Evolutionary conservation across 208 protist species (phyloP), one percentile per base, ranked within the genome.

Genomic region (Trypanosoma theileri): DNA sequence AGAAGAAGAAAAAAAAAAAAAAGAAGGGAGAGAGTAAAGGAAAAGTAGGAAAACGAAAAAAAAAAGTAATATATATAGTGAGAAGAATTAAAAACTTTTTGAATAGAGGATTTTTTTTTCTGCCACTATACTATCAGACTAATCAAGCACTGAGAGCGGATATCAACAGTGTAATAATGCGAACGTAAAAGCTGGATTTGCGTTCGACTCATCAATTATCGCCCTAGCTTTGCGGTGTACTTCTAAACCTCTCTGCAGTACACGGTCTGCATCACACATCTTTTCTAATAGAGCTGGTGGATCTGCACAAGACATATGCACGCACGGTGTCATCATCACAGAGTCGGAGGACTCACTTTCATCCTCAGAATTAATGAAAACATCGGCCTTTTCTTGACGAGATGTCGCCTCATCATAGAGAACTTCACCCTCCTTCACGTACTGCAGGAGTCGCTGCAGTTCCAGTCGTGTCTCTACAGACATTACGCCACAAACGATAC

Each of bases 181-280:
- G 42, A 72, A 66, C 21, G 56, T 66, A 56, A 72, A 72, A 53
- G 58, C 45, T 14, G 50, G 66, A 65, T 51, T 65, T 24, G 35
- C 35, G 0, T 41, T 14, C 31, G 66, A 41, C 3, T 63, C 44
- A 16, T 35, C 44, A 21, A 70, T 22, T 21, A 57, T 17, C 19
- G 10, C 1, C 28, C 24, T 28, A 0, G 28, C 56, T 10, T 26
- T 40, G 48, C 46, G 17, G 48, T 70, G 66, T 35, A 40, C 28
- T 13, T 70, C 54, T 22, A 46, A 13, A 31, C 63, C 63, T 10
- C 12, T 44, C 0, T 41, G 63, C 19, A 68, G 35, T 31, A 24
- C 41, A 17, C 19, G 31, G n/a, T 60, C 51, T 8, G 42, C 16
- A 10, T 16, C 16, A 16, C 44, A 14, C 13, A n/a, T 48, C 16